Conservation (phyloP, 495 filamentous ascomycete genomes). For the Penicillium riverlandense region DNA sequence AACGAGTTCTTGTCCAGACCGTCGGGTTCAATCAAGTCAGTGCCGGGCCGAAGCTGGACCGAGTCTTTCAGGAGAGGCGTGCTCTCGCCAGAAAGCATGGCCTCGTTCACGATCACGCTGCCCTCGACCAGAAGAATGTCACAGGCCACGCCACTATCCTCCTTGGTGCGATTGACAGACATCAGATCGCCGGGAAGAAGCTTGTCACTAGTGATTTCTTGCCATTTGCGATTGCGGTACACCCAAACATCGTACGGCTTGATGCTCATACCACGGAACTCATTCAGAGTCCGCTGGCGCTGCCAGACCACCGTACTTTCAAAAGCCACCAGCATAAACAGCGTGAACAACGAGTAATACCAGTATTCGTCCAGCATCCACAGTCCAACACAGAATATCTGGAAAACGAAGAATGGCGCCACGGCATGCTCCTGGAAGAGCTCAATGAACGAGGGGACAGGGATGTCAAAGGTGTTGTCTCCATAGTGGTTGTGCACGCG, state of each 20-base stretch:
- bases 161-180: constrained; percentile 90
- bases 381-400: constrained; percentile 95
- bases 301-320: constrained; percentile 99
- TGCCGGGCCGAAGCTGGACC: constrained; percentile 78
- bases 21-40: constrained; percentile 81
- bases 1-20: constrained; percentile 94
- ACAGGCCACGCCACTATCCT: constrained; percentile 93
- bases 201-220: constrained; percentile 84
- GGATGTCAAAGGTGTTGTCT: constrained; percentile 95
- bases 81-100: constrained; percentile 97
- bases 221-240: constrained; percentile 78
- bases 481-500: constrained; percentile 88
- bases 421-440: constrained; percentile 98
- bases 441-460: constrained; percentile 89
- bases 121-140: constrained; percentile 95
- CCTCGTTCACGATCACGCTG: constrained; percentile 96
- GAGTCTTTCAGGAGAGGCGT: constrained; percentile 96
- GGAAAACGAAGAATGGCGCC: constrained; percentile 98
- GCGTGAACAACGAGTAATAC: constrained; percentile 98
- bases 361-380: constrained; percentile 99
- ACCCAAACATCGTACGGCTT: constrained; percentile 94
- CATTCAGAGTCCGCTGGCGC: constrained; percentile 88
- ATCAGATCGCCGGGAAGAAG: constrained; percentile 94
- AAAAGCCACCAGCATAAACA: constrained; percentile 96
- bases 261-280: constrained; percentile 99